These are phyloP conservation scores for Triangularia setosa DNA, from an alignment of 2,329 filamentous ascomycete genomes.

Conservation along the genomic window DNA sequence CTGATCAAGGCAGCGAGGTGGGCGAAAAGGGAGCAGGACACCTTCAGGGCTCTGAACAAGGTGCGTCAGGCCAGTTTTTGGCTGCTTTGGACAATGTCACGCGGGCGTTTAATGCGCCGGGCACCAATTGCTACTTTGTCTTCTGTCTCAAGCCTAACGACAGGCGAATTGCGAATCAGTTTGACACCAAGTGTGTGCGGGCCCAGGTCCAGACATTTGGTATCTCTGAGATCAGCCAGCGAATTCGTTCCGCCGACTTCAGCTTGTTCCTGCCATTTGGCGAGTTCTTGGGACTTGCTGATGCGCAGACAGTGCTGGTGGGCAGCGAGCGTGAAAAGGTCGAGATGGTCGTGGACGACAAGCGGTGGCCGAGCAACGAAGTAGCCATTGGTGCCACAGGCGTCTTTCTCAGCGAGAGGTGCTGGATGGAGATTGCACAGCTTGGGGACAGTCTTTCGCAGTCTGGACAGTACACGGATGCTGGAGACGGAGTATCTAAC, in stretches of 20 bases:
- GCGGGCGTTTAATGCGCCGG: conserved; percentile 74
- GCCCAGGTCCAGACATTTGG: conserved; percentile 93
- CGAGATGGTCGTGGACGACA: conserved; percentile 86
- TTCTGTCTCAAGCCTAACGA: conserved; percentile 98
- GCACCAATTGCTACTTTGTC: conserved; percentile 91
- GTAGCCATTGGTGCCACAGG: conserved; percentile 87
- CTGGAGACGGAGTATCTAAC: conserved; percentile 58
- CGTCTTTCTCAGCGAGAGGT: conserved; percentile 90
- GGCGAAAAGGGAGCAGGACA: conserved; percentile 41
- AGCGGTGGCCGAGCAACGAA: conserved; percentile 88
- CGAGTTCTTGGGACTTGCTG: conserved; percentile 86
- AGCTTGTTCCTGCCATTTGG: conserved; percentile 93
- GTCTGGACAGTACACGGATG: conserved; percentile 56
- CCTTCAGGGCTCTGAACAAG: conserved; percentile 62
- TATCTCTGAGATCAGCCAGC: conserved; percentile 93
- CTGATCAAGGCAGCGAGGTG: conserved; percentile 47
- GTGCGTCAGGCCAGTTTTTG: conserved; percentile 88
- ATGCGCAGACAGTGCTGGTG: conserved; percentile 78
- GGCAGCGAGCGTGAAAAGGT: conserved; percentile 90
- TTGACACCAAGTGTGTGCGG: conserved; percentile 96
- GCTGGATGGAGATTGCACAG: conserved; percentile 87
- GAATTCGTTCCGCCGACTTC: conserved; percentile 89
- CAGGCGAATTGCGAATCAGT: conserved; percentile 93
- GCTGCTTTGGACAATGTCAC: conserved; percentile 86
- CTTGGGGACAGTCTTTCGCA: conserved; percentile 60